Conservation (phyloP, 2,329 filamentous ascomycete genomes). For the Fusarium caatingaense region DNA sequence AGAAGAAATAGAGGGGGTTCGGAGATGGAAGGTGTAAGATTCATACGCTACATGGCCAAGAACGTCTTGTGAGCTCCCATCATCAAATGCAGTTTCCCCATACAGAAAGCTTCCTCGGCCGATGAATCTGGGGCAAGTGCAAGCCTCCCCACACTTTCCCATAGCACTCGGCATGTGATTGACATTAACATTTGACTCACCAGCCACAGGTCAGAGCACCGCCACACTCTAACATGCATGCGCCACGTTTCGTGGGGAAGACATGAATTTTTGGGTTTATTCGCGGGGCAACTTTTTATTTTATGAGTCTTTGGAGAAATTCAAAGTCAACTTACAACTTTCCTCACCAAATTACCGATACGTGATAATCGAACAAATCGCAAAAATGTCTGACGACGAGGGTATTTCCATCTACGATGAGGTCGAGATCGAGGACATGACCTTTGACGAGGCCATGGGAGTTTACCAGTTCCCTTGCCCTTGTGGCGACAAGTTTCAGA, state of each 20-base stretch:
- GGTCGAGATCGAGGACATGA: constrained; percentile 99
- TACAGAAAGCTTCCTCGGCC: constrained; percentile 46
- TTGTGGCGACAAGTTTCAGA: constrained; percentile 97
- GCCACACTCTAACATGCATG: constrained; percentile 16
- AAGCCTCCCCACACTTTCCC: constrained; percentile 42
- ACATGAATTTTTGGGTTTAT: constrained; percentile 36
- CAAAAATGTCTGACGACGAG: constrained; percentile 69
- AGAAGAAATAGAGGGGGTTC: not conserved
- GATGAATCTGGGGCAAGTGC: constrained; percentile 44
- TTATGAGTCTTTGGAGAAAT: constrained; percentile 15
- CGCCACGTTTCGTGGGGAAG: constrained; percentile 37
- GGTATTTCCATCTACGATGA: constrained; percentile 88
- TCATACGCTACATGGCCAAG: constrained; percentile 16
- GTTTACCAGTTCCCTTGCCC: constrained; percentile 97
- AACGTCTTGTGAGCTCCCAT: constrained; percentile 28
- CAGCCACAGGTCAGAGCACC: constrained; percentile 1
- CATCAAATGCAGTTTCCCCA: constrained; percentile 25
- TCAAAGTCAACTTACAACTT: not conserved
- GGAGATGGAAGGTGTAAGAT: constrained; percentile 16
- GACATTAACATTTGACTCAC: constrained; percentile 41
- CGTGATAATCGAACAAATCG: not conserved
- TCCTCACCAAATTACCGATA: not conserved
- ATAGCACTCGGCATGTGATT: constrained; percentile 46
- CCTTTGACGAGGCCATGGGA: constrained; percentile 82
- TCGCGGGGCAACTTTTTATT: constrained; percentile 44